Evolutionary conservation across 768 basidiomycete species (phyloP).

Genomic region (Suillus paluster): DNA sequence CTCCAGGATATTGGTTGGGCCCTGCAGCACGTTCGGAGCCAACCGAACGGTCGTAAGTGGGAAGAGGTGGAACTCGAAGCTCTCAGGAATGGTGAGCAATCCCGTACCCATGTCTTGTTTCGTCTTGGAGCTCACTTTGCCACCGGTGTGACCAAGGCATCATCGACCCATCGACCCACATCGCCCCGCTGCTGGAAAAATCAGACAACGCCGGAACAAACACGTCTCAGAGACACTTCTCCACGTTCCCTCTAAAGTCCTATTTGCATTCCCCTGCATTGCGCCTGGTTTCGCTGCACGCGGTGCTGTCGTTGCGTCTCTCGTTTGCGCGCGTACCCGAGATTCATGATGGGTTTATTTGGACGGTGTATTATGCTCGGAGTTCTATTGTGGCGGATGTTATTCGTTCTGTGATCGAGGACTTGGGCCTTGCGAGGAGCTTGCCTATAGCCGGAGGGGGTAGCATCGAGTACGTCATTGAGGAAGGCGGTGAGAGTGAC

Average conservation of each 20-base stretch:
- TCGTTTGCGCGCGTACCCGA: slow-evolving; percentile 75
- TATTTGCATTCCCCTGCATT: slow-evolving; percentile 68
- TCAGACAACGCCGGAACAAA: slow-evolving; percentile 33
- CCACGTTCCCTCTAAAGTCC: slow-evolving; percentile 68
- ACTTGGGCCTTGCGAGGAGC: slow-evolving; percentile 71
- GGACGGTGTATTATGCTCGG: slow-evolving; percentile 68
- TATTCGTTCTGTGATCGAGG: slow-evolving; percentile 54
- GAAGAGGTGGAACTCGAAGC: slow-evolving; percentile 70
- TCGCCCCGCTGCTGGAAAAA: slow-evolving; percentile 58
- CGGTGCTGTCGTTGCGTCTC: no score
- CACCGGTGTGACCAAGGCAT: slow-evolving; percentile 45
- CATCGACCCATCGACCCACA: slow-evolving; percentile 44
- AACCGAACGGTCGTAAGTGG: slow-evolving; percentile 66
- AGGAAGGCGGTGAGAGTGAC: no score
- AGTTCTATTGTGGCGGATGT: slow-evolving; percentile 59
- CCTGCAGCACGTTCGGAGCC: slow-evolving; percentile 63
- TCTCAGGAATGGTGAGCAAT: slow-evolving; percentile 63
- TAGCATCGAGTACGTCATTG: no score
- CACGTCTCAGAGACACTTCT: slow-evolving; percentile 58
- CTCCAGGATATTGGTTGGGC: slow-evolving; percentile 68
- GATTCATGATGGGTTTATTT: slow-evolving; percentile 72
- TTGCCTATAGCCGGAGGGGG: slow-evolving; percentile 67
- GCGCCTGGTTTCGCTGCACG: no score
- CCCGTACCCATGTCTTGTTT: neutral
- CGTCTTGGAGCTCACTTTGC: slow-evolving; percentile 15